Base-by-base conservation (phyloP, 2,329 filamentous ascomycete species). In the Ampelomyces quisqualis region DNA sequence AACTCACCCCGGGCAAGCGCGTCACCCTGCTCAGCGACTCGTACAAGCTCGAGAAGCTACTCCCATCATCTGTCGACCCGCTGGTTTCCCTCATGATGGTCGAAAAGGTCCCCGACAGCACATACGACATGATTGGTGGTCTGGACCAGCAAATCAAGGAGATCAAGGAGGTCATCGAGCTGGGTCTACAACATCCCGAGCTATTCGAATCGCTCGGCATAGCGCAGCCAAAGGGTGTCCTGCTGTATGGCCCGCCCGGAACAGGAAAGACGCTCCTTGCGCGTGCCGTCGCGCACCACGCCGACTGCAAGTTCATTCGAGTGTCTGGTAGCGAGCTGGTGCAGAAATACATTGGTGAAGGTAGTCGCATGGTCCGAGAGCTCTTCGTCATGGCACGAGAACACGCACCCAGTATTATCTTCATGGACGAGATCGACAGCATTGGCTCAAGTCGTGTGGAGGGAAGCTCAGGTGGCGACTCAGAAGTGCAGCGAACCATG, bases 41-140 rank as follows among this genome's bases (percentile, higher is more conserved):
- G 55, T 98, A 98, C 80, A 96, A 96, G 74, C 85, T 98, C 61
- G 93, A 97, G 69, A 96, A 96, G 77, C 94, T 97, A 75, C 83
- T 98, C 7, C 93, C 93, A 14, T 97, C 93, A 40, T 98, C 93
- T 14, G 93, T 98, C 66, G 93, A 98, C 67, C 93, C 93, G 24
- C 86, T 98, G 43, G 93, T 98, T 42, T 98, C 93, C 23, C 87
- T 98, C 69, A 98, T 98, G 93, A 98, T 98, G 93, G 93, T 98
- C 37, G 93, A 98, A 70, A 98, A 98, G 79, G 93, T 98, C 11
- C 93, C 93, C 11, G 93, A 98, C 77, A 96, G 90, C 76, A 98
- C 93, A 68, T 98, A 98, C 77, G 93, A 98, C 75, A 98, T 98
- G 93, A 98, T 98, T 70, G 93, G 93, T 73, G 93, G 93, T 56